Conservation (phyloP, 2,329 filamentous ascomycete genomes). For the Exophiala alcalophila region DNA sequence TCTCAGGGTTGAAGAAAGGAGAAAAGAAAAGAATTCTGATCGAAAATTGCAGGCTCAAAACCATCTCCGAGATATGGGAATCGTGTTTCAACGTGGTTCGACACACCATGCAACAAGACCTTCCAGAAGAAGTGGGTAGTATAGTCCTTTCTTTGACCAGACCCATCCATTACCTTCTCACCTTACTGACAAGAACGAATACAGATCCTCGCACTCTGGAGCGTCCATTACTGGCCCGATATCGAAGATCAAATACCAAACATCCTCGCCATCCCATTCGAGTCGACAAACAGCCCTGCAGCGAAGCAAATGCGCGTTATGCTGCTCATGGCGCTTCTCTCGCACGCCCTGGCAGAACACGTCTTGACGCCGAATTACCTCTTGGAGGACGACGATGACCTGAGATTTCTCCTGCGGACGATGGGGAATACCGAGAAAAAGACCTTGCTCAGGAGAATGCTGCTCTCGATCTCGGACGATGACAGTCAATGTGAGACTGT, state of each 20-base stretch:
- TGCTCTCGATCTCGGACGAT: slow-evolving; percentile 10
- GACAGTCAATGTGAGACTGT: slow-evolving; percentile 8
- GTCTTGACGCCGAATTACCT: slow-evolving; percentile 21
- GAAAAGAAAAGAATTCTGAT: neutral
- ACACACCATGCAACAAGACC: slow-evolving; percentile 3
- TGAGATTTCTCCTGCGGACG: slow-evolving; percentile 60
- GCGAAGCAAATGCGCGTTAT: slow-evolving; percentile 13
- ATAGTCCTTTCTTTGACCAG: no score
- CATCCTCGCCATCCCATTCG: slow-evolving; percentile 1
- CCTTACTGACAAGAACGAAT: no score
- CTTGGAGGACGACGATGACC: slow-evolving; percentile 14
- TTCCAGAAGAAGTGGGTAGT: slow-evolving; percentile 11
- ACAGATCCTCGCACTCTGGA: slow-evolving; percentile 9
- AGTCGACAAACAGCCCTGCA: slow-evolving; percentile 7
- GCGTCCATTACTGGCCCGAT: neutral
- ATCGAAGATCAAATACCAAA: slow-evolving; percentile 9
- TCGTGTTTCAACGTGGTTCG: slow-evolving; percentile 8
- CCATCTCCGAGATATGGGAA: slow-evolving; percentile 13
- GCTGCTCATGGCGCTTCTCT: slow-evolving; percentile 15
- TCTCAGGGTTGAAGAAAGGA: no score
- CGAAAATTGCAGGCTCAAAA: slow-evolving; percentile 1
- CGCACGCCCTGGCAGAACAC: slow-evolving; percentile 15
- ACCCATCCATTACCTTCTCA: no score
- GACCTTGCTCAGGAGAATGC: neutral
- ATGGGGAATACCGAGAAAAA: slow-evolving; percentile 56